Percentiles rank a stretch among this genome's conserved stretches.
Evolutionary conservation across 1,284 basidiomycete genomes (phyloP).

Genomic region (Ceratobasidium sp.): DNA sequence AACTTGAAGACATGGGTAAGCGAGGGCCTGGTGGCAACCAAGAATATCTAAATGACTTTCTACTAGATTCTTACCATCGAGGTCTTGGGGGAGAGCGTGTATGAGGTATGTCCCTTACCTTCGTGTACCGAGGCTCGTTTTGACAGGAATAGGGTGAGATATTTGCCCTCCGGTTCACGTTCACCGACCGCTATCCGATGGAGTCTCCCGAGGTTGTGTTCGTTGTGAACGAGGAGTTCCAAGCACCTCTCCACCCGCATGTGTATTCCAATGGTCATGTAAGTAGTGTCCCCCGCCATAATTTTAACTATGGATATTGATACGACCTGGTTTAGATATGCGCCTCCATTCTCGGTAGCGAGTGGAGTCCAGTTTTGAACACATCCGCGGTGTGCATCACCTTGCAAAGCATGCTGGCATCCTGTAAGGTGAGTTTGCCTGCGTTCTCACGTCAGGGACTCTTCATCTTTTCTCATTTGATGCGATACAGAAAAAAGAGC

Average conservation of each 20-base stretch:
- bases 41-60: neutral
- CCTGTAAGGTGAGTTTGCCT: slow-evolving; percentile 69
- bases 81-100: slow-evolving; percentile 77
- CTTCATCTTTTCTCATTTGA: slow-evolving; percentile 39
- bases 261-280: slow-evolving; percentile 87
- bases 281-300: slow-evolving; percentile 49
- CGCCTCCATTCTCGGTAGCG: slow-evolving; percentile 81
- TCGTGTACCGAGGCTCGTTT: neutral
- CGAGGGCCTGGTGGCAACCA: slow-evolving; percentile 20
- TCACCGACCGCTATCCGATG: slow-evolving; percentile 77
- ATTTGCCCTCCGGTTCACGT: slow-evolving; percentile 77
- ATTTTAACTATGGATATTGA: slow-evolving; percentile 18
- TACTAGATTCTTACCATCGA: slow-evolving; percentile 65
- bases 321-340: slow-evolving; percentile 59
- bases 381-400: slow-evolving; percentile 80
- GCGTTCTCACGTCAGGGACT: neutral
- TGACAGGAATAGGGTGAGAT: slow-evolving; percentile 64
- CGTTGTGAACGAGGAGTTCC: slow-evolving; percentile 64
- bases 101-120: slow-evolving; percentile 59
- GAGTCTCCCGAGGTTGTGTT: slow-evolving; percentile 84
- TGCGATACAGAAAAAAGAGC: slow-evolving; percentile 67
- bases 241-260: slow-evolving; percentile 80
- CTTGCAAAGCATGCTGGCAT: slow-evolving; percentile 85
- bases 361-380: slow-evolving; percentile 84
- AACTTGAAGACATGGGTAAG: slow-evolving; percentile 70